Evolutionary conservation across 805 yeast species (phyloP).

Genomic region (Pichia nanzhaoensis): DNA sequence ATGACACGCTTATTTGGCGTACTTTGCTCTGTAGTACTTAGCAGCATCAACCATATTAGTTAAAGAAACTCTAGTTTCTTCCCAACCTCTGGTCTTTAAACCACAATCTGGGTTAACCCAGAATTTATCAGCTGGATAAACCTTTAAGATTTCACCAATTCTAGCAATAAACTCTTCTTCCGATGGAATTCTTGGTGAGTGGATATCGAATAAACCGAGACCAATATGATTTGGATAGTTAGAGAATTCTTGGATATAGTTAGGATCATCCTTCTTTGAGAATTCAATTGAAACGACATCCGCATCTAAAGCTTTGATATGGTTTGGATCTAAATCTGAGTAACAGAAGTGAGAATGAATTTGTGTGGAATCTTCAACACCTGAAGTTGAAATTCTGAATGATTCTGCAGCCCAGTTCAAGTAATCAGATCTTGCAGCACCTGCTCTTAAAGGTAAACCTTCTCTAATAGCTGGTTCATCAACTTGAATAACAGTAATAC

Average conservation of each 20-base stretch:
- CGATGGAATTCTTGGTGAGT: slow-evolving; percentile 99
- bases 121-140: slow-evolving; percentile 95
- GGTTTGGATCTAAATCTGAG: slow-evolving; percentile 99
- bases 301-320: slow-evolving; percentile 98
- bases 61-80: slow-evolving; percentile 89
- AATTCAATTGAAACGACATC: slow-evolving; percentile 99
- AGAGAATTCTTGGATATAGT: slow-evolving; percentile 95
- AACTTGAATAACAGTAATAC: slow-evolving; percentile 96
- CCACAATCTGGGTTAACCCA: slow-evolving; percentile 99
- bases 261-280: slow-evolving; percentile 99
- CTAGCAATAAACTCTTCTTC: slow-evolving; percentile 92
- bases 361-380: slow-evolving; percentile 92
- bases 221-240: slow-evolving; percentile 99
- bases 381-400: slow-evolving; percentile 98
- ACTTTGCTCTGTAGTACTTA: slow-evolving; percentile 71
- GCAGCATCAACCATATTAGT: slow-evolving; percentile 99
- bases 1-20: slow-evolving; percentile 24
- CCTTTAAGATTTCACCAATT: slow-evolving; percentile 90
- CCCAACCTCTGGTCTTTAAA: slow-evolving; percentile 99
- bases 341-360: slow-evolving; percentile 99
- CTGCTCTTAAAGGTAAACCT: slow-evolving; percentile 98
- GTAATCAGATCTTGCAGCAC: slow-evolving; percentile 94
- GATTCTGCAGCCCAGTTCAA: slow-evolving; percentile 99
- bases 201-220: slow-evolving; percentile 97
- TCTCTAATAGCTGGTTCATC: slow-evolving; percentile 99